Evolutionary conservation across 257 asterid species (phyloP).

Genomic region (Solanum sejunctum): DNA sequence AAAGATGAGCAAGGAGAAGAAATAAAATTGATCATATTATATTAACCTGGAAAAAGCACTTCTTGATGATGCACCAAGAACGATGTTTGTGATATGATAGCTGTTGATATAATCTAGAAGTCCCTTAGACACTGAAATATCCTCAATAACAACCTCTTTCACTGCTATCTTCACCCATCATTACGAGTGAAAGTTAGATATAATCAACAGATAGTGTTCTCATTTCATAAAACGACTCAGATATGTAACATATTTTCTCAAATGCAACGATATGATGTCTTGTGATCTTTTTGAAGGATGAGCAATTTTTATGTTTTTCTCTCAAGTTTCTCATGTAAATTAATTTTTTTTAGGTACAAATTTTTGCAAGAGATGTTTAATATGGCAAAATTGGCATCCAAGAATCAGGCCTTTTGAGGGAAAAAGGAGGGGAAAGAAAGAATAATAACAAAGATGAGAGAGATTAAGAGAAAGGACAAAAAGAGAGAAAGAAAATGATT

Average conservation of each 20-base stretch:
- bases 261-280: background rate
- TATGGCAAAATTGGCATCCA: background rate
- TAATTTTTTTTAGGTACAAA: background rate
- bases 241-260: background rate
- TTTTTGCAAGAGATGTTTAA: background rate
- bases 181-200: background rate
- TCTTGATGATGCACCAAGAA: slow-evolving; percentile 54
- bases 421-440: background rate
- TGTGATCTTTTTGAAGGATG: background rate
- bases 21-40: background rate
- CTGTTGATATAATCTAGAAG: slow-evolving; percentile 44
- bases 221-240: background rate
- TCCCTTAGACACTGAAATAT: slow-evolving; percentile 36
- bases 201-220: background rate
- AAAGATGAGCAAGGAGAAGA: background rate
- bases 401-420: background rate
- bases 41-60: slow-evolving; percentile 24
- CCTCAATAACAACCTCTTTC: slow-evolving; percentile 43
- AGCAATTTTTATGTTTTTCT: background rate
- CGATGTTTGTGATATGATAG: slow-evolving; percentile 29
- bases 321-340: background rate
- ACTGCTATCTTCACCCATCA: slow-evolving; percentile 20
- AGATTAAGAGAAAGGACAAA: background rate
- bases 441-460: background rate
- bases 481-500: background rate